Evolutionary conservation across 2,329 filamentous ascomycete species (phyloP).

Genomic region (Ceratocystis smalleyi): DNA sequence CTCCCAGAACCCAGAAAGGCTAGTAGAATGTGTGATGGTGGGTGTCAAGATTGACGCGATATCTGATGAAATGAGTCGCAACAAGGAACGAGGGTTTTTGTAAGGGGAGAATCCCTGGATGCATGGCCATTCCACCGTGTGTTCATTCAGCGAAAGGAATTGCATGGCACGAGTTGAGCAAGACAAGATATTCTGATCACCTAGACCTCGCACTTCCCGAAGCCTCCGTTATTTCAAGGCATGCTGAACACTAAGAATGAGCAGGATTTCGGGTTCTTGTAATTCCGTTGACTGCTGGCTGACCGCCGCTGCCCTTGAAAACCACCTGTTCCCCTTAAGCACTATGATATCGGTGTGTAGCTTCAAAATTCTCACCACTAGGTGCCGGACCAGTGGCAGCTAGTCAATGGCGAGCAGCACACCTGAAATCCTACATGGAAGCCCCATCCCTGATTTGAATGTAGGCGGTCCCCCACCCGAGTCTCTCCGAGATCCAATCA

Average conservation of each 20-base stretch:
- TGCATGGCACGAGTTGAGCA: not conserved
- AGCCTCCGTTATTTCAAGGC: not conserved
- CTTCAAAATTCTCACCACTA: not conserved
- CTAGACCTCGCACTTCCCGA: not conserved
- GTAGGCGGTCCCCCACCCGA: not conserved
- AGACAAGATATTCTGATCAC: not conserved
- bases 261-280: not conserved
- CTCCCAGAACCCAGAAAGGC: conserved; percentile 30
- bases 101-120: not conserved
- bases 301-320: not conserved
- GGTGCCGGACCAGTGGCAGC: not conserved
- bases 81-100: conserved; percentile 50
- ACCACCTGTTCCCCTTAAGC: not conserved
- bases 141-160: not conserved
- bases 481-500: conserved; percentile 7
- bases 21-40: conserved; percentile 53
- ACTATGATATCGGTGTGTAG: not conserved
- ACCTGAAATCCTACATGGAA: not conserved
- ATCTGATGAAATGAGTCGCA: conserved; percentile 49
- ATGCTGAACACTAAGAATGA: not conserved
- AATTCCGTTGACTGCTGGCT: not conserved
- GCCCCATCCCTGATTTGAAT: not conserved
- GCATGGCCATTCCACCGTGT: not conserved
- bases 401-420: not conserved
- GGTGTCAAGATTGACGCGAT: conserved; percentile 64